These are phyloP conservation scores for Sungouiella blattae DNA, from an alignment of 805 yeast species.

Conservation along the genomic window DNA sequence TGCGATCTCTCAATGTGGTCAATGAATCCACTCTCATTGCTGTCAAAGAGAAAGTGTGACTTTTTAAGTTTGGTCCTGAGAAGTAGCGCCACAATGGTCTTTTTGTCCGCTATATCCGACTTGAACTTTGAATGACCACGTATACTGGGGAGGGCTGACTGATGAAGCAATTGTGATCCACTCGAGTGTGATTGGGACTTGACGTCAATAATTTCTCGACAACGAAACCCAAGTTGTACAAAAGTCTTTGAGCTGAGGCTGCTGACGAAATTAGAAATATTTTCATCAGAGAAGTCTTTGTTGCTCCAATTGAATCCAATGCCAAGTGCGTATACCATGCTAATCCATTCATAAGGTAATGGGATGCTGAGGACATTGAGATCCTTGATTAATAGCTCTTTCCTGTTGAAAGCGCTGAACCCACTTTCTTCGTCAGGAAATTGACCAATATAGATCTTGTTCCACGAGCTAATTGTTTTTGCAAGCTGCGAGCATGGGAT, in stretches of 20 bases:
- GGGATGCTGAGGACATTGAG: slow-evolving; percentile 35
- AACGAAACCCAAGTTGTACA: slow-evolving; percentile 31
- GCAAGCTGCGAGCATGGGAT: slow-evolving; percentile 35
- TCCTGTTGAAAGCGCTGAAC: slow-evolving; percentile 10
- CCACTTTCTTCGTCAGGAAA: slow-evolving; percentile 2
- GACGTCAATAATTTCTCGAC: slow-evolving; percentile 23
- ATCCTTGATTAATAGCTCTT: slow-evolving; percentile 33
- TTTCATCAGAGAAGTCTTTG: slow-evolving; percentile 29
- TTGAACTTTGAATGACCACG: neutral
- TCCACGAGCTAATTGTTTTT: slow-evolving; percentile 28
- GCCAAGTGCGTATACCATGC: slow-evolving; percentile 42
- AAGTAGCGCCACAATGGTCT: slow-evolving; percentile 2
- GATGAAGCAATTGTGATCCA: neutral
- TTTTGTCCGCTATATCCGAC: neutral
- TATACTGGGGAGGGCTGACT: neutral
- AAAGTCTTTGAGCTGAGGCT: slow-evolving; percentile 38
- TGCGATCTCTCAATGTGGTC: slow-evolving; percentile 7
- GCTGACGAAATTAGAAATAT: slow-evolving; percentile 38
- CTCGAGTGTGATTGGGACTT: neutral
- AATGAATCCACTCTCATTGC: slow-evolving; percentile 9
- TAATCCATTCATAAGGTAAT: slow-evolving; percentile 50
- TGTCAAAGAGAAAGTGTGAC: slow-evolving; percentile 12
- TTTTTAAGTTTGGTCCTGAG: slow-evolving; percentile 4
- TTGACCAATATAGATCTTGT: slow-evolving; percentile 35
- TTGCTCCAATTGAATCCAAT: slow-evolving; percentile 48